Evolutionary conservation across 2,329 filamentous ascomycete genomes (phyloP).

Genomic region (Pseudopithomyces maydicus): DNA sequence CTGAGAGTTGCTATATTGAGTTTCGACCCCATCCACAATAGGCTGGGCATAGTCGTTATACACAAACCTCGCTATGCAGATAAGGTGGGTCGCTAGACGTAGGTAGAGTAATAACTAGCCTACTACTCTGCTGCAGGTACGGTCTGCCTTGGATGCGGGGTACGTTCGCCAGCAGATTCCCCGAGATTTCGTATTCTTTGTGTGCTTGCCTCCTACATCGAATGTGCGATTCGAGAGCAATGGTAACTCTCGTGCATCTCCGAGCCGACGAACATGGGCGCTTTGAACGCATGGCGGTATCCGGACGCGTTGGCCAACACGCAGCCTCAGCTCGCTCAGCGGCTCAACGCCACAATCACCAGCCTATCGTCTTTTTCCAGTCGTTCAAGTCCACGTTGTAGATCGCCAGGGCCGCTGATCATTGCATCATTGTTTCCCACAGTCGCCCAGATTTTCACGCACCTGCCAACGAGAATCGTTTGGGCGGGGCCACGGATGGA

Average conservation of each 20-base stretch:
- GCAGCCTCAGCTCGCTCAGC: slow-evolving; percentile 4
- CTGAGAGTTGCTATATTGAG: too few relatives aligned
- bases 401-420: slow-evolving; percentile 33
- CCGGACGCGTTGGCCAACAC: background rate
- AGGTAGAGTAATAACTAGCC: background rate
- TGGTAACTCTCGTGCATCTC: background rate
- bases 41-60: too few relatives aligned
- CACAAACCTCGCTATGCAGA: too few relatives aligned
- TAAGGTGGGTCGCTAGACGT: background rate
- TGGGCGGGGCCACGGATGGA: slow-evolving; percentile 3
- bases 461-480: background rate
- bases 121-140: background rate
- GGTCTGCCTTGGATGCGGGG: background rate
- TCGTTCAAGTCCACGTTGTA: slow-evolving; percentile 17
- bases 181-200: background rate
- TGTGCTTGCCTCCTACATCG: background rate
- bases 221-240: background rate
- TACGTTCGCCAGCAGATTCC: background rate
- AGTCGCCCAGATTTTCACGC: slow-evolving; percentile 2
- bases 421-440: slow-evolving; percentile 26
- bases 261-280: background rate
- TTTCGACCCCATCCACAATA: too few relatives aligned
- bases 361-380: slow-evolving; percentile 3
- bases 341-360: slow-evolving; percentile 1
- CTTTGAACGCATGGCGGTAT: background rate